These are phyloP conservation scores for Gliomastix tumulicola DNA, from an alignment of 2,329 filamentous ascomycete genomes.

Conservation along the genomic window DNA sequence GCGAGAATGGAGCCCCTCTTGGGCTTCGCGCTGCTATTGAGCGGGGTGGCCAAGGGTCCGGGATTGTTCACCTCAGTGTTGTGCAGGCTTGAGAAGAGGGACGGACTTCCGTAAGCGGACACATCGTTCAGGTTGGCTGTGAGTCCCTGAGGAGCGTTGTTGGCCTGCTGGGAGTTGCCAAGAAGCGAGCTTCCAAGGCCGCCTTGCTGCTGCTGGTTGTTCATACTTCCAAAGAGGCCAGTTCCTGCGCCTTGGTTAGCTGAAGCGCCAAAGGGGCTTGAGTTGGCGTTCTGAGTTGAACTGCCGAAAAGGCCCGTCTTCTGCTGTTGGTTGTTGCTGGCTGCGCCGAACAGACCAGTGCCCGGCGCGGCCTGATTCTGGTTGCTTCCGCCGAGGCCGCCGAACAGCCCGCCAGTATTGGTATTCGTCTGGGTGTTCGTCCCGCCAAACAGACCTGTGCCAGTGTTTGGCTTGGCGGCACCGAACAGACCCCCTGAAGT, in stretches of 20 bases:
- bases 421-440: conserved; percentile 25
- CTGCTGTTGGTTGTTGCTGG: conserved; percentile 27
- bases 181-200: conserved; percentile 49
- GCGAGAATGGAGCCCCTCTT: conserved; percentile 76
- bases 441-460: conserved; percentile 31
- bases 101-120: conserved; percentile 85
- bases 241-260: conserved; percentile 36
- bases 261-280: conserved; percentile 47
- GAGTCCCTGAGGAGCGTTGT: conserved; percentile 54
- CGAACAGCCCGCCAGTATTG: conserved; percentile 35
- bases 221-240: conserved; percentile 37
- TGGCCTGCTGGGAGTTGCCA: conserved; percentile 40
- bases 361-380: conserved; percentile 26
- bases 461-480: conserved; percentile 13
- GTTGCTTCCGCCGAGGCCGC: conserved; percentile 35
- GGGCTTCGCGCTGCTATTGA: conserved; percentile 67
- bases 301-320: conserved; percentile 45
- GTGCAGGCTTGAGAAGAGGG: conserved; percentile 71
- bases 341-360: conserved; percentile 42
- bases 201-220: conserved; percentile 41
- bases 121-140: conserved; percentile 75
- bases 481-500: conserved; percentile 21
- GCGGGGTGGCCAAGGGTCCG: conserved; percentile 84
- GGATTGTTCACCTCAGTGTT: conserved; percentile 60
- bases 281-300: conserved; percentile 33